phyloP scores from a whole-genome alignment of 2,329 filamentous ascomycete genomes.

The Cercospora sojina region DNA sequence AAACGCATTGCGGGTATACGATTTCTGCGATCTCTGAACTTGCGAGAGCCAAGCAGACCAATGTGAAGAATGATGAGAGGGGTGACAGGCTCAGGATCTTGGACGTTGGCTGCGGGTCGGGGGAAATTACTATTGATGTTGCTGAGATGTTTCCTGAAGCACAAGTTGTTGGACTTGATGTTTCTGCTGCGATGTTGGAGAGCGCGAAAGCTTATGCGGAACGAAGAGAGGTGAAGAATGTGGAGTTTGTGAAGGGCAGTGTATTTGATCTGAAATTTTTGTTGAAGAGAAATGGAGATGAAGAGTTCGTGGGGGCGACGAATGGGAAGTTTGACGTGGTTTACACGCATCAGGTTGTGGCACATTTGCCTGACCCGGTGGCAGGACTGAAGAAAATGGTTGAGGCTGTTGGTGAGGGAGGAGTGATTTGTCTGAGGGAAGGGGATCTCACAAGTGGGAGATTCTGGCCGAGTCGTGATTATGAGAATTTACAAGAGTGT shows the following conservation, averaged over 20 bases:
- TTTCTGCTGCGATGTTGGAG: slow-evolving; percentile 35
- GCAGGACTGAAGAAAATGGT: slow-evolving; percentile 17
- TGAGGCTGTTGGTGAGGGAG: slow-evolving; percentile 15
- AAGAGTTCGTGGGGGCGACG: background rate
- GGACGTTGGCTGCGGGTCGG: slow-evolving; percentile 42
- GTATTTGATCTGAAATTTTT: slow-evolving; percentile 90
- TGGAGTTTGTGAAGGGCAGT: slow-evolving; percentile 85
- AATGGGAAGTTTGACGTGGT: slow-evolving; percentile 81
- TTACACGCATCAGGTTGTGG: slow-evolving; percentile 57
- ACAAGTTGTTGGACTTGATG: slow-evolving; percentile 40
- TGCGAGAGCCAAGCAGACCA: slow-evolving; percentile 15
- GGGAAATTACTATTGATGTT: slow-evolving; percentile 41
- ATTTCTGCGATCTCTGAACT: slow-evolving; percentile 11
- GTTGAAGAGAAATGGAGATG: slow-evolving; percentile 50
- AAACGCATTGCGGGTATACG: slow-evolving; percentile 19
- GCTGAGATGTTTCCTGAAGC: slow-evolving; percentile 29
- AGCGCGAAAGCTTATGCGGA: slow-evolving; percentile 37
- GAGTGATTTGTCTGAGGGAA: slow-evolving; percentile 25
- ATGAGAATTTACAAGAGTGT: slow-evolving; percentile 23
- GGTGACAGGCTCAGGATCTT: slow-evolving; percentile 35
- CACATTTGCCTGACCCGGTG: slow-evolving; percentile 54
- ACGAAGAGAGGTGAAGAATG: slow-evolving; percentile 51
- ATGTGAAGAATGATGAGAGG: background rate
- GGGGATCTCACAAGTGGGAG: slow-evolving; percentile 23
- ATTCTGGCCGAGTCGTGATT: slow-evolving; percentile 14